These are phyloP conservation scores for Stachybotrys elegans DNA, from an alignment of 2,329 filamentous ascomycete species.

Conservation along the genomic window DNA sequence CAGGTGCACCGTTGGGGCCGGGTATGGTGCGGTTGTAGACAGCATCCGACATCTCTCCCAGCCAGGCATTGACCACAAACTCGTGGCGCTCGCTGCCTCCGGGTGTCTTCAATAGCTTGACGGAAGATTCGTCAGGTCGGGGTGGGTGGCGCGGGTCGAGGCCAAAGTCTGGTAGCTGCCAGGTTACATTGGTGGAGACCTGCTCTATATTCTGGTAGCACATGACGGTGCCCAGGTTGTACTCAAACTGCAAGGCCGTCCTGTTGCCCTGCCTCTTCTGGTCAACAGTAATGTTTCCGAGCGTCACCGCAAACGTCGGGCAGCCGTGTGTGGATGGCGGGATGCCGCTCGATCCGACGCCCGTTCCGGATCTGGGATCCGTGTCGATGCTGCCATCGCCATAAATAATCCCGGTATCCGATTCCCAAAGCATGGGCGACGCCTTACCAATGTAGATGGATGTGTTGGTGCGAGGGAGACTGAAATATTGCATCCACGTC, in stretches of 20 bases:
- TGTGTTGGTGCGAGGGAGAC: slow-evolving; percentile 9
- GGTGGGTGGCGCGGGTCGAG: slow-evolving; percentile 8
- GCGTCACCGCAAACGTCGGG: slow-evolving; percentile 12
- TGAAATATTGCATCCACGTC: slow-evolving; percentile 15
- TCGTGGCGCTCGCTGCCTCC: slow-evolving; percentile 11
- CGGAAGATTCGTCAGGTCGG: slow-evolving; percentile 9
- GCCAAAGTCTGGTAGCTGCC: slow-evolving; percentile 13
- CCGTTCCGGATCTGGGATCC: slow-evolving; percentile 10
- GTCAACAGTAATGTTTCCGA: slow-evolving; percentile 7
- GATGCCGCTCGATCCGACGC: slow-evolving; percentile 6
- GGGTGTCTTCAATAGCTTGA: slow-evolving; percentile 4
- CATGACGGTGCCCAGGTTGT: slow-evolving; percentile 14
- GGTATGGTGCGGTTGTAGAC: slow-evolving; percentile 12
- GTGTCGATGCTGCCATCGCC: slow-evolving; percentile 15
- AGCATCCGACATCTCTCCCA: slow-evolving; percentile 11
- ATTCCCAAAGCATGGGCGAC: slow-evolving; percentile 14
- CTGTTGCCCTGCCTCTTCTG: slow-evolving; percentile 5
- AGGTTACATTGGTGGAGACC: slow-evolving; percentile 15
- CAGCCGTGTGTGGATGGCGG: slow-evolving; percentile 9
- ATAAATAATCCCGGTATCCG: slow-evolving; percentile 8
- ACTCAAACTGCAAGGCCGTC: slow-evolving; percentile 11
- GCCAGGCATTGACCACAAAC: slow-evolving; percentile 14
- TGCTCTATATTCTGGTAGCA: slow-evolving; percentile 19
- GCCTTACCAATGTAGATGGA: slow-evolving; percentile 15
- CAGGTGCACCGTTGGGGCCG: slow-evolving; percentile 7